These are phyloP conservation scores for Puccinia horiana DNA, from an alignment of 1,284 basidiomycete species.

Conservation along the genomic window DNA sequence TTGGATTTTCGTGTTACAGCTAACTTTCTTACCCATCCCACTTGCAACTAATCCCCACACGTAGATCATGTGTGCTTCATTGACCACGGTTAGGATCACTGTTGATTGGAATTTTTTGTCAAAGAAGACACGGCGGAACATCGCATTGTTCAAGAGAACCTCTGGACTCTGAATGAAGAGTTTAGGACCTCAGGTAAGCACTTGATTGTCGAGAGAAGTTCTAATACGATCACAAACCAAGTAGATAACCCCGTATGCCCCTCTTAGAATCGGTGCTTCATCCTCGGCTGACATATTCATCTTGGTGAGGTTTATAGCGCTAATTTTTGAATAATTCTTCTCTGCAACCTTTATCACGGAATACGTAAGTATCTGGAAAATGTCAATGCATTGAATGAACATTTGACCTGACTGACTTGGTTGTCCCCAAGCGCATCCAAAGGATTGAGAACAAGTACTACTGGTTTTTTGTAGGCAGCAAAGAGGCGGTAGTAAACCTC, in stretches of 20 bases:
- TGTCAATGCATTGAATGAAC: too few species aligned
- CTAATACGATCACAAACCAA: background rate
- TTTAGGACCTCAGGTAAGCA: background rate
- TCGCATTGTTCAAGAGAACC: slow-evolving; percentile 27
- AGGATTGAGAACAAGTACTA: slow-evolving; percentile 22
- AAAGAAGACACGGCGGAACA: slow-evolving; percentile 15
- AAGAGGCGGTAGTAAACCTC: slow-evolving; percentile 13
- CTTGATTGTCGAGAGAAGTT: background rate
- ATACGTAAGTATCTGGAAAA: background rate
- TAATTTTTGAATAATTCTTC: background rate
- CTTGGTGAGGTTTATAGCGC: slow-evolving; percentile 11
- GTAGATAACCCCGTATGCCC: background rate
- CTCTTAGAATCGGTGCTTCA: background rate
- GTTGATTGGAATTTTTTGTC: background rate
- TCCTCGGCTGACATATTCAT: background rate
- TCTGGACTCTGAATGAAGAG: background rate
- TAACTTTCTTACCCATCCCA: slow-evolving; percentile 9
- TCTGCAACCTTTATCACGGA: background rate
- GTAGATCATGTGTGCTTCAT: slow-evolving; percentile 13
- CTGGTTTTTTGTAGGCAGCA: background rate
- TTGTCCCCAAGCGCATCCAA: slow-evolving; percentile 12
- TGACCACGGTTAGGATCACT: background rate
- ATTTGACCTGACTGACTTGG: slow-evolving; percentile 19
- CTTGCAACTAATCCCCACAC: slow-evolving; percentile 35
- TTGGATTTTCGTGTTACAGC: background rate